Conservation (phyloP, 164 flowering plant genomes). For the Saururus chinensis region DNA sequence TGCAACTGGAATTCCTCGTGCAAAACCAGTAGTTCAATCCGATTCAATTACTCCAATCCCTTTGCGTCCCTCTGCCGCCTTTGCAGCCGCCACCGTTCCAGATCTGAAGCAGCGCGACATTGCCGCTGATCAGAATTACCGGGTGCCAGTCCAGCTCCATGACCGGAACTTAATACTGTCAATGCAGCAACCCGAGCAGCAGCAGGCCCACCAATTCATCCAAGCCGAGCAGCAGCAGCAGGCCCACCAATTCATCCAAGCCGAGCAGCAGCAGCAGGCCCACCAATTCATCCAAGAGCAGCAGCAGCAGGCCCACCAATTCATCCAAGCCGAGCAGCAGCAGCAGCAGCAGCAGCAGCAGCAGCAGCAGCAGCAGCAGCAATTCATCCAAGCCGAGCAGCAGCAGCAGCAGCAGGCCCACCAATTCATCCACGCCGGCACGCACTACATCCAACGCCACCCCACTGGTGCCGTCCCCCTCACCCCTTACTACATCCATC, state of each 20-base stretch:
- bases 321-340: too few relatives aligned
- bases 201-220: too few relatives aligned
- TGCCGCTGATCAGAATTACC: conserved; percentile 34
- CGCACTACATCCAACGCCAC: conserved; percentile 60
- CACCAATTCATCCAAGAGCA: conserved; percentile 28
- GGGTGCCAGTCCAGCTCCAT: conserved; percentile 42
- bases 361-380: conserved; percentile 20
- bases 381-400: conserved; percentile 35
- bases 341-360: conserved; percentile 48
- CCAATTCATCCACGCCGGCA: conserved; percentile 48
- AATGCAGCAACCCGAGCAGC: conserved; percentile 20
- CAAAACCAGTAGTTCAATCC: conserved; percentile 39
- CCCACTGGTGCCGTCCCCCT: conserved; percentile 45
- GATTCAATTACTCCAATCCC: conserved; percentile 35
- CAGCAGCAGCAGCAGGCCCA: conserved; percentile 17
- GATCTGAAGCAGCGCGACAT: conserved; percentile 27
- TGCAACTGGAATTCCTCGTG: neutral
- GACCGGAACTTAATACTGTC: conserved; percentile 44
- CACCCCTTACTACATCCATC: conserved; percentile 40
- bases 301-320: too few relatives aligned
- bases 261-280: conserved; percentile 54
- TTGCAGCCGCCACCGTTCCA: conserved; percentile 16
- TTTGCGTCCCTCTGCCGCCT: conserved; percentile 14
- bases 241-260: conserved; percentile 36
- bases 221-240: conserved; percentile 20